Evolutionary conservation across 75 land plant species (phyloP).

Genomic region (Pinus tabuliformis): DNA sequence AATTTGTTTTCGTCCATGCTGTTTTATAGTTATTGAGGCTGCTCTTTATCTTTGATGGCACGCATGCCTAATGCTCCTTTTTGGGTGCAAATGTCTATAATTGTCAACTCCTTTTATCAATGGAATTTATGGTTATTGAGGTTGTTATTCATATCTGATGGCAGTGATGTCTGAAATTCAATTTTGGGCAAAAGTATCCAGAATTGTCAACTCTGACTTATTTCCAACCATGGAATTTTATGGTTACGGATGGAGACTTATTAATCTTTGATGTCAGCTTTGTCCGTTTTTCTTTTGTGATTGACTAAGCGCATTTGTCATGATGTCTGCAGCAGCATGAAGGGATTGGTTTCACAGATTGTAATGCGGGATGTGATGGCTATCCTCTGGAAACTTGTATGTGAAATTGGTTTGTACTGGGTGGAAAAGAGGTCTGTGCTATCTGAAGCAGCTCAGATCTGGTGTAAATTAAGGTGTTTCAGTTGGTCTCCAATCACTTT

Average conservation of each 20-base stretch:
- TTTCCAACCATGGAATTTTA: not conserved
- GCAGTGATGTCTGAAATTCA: not conserved
- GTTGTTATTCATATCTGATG: not conserved
- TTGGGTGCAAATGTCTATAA: too few relatives aligned
- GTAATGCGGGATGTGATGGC: not conserved
- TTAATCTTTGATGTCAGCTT: not conserved
- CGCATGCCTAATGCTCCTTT: too few relatives aligned
- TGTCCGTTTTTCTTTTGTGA: not conserved
- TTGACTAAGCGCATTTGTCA: not conserved
- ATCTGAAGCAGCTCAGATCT: not conserved
- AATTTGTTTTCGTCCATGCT: too few relatives aligned
- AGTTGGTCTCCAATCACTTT: not conserved
- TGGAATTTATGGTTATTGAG: not conserved
- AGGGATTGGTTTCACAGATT: not conserved
- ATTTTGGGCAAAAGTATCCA: not conserved
- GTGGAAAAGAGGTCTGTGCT: not conserved
- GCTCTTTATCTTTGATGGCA: too few relatives aligned
- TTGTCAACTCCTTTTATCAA: too few relatives aligned
- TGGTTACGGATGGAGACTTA: not conserved
- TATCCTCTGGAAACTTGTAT: slow-evolving; percentile 1
- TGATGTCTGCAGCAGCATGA: slow-evolving; percentile 2
- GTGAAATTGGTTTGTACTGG: not conserved
- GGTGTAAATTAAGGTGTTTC: not conserved
- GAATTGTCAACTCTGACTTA: not conserved
- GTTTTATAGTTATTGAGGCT: too few relatives aligned